A percentile compares a stretch with the other conserved stretches of the same genome.
phyloP scores from a whole-genome alignment of 805 yeast species.

The Kuraishia molischiana region DNA sequence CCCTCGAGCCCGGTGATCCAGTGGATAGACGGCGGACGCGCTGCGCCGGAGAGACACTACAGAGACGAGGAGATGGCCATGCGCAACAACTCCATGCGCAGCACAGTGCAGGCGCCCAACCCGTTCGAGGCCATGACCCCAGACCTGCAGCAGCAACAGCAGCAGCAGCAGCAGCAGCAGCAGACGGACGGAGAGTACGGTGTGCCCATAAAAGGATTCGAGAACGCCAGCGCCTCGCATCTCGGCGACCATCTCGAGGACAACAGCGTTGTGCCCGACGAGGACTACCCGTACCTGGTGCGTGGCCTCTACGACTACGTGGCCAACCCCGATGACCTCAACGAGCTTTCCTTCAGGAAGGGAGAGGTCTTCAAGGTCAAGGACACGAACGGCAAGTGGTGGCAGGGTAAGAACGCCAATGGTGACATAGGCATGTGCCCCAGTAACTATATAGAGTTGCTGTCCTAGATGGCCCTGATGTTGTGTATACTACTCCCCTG shows the following conservation, averaged over 20 bases:
- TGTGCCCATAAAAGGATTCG: constrained; percentile 22
- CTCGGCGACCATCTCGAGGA: constrained; percentile 9
- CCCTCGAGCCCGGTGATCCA: constrained; percentile 81
- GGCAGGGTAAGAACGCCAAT: constrained; percentile 86
- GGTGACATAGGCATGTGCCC: constrained; percentile 98
- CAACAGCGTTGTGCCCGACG: constrained; percentile 13
- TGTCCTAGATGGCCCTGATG: too few relatives aligned
- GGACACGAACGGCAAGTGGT: constrained; percentile 95
- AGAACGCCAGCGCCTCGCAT: constrained; percentile 16
- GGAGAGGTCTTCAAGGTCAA: constrained; percentile 89
- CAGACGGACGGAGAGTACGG: neutral
- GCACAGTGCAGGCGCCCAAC: constrained; percentile 5
- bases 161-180: neutral
- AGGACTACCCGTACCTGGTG: constrained; percentile 73
- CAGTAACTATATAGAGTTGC: constrained; percentile 78
- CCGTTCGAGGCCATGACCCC: constrained; percentile 7
- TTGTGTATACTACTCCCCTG: too few relatives aligned
- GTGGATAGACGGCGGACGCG: constrained; percentile 45
- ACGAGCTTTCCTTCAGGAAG: constrained; percentile 82
- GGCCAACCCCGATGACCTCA: constrained; percentile 88
- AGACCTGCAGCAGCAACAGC: constrained; percentile 3
- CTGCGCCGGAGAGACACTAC: constrained; percentile 10
- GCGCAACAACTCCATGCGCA: neutral
- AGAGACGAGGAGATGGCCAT: constrained; percentile 9
- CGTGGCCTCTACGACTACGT: constrained; percentile 78